These are phyloP conservation scores for Colletotrichum lindemuthianum DNA, from an alignment of 2,329 filamentous ascomycete genomes.

Conservation along the genomic window DNA sequence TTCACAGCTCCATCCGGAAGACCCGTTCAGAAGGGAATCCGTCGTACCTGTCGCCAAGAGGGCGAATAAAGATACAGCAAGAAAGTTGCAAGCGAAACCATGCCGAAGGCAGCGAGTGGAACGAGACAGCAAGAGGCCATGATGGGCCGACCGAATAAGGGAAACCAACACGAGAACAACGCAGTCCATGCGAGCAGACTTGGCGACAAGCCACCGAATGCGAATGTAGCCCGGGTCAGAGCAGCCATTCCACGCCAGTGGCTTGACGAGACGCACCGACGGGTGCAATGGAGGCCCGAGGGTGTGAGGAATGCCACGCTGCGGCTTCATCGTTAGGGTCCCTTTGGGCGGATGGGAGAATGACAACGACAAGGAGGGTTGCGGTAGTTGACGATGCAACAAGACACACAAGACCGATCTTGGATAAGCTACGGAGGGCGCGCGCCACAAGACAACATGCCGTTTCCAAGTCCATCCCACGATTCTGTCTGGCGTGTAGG, in stretches of 20 bases:
- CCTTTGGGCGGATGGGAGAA: neutral
- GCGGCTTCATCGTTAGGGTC: slow-evolving; percentile 3
- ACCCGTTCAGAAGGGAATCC: neutral
- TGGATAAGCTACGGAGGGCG: slow-evolving; percentile 3
- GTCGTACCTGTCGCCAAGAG: slow-evolving; percentile 8
- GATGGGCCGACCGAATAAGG: slow-evolving; percentile 8
- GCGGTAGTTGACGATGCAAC: neutral
- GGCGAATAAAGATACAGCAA: slow-evolving; percentile 1
- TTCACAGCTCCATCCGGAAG: neutral
- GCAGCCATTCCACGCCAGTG: slow-evolving; percentile 14
- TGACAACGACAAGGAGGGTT: slow-evolving; percentile 1
- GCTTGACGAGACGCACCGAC: slow-evolving; percentile 20
- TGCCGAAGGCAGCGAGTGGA: slow-evolving; percentile 27
- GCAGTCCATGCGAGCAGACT: slow-evolving; percentile 20
- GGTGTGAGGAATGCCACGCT: slow-evolving; percentile 12
- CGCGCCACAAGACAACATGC: slow-evolving; percentile 16
- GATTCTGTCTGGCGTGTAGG: neutral
- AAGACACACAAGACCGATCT: neutral
- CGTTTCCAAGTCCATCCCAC: slow-evolving; percentile 4
- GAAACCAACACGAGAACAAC: slow-evolving; percentile 24
- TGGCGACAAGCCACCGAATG: slow-evolving; percentile 17
- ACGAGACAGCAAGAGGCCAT: slow-evolving; percentile 11
- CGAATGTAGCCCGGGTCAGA: slow-evolving; percentile 14
- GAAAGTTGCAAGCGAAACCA: slow-evolving; percentile 4
- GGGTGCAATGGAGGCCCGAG: slow-evolving; percentile 25